phyloP scores from a whole-genome alignment of 441 rosid genomes.

The Erysimum cheiri region DNA sequence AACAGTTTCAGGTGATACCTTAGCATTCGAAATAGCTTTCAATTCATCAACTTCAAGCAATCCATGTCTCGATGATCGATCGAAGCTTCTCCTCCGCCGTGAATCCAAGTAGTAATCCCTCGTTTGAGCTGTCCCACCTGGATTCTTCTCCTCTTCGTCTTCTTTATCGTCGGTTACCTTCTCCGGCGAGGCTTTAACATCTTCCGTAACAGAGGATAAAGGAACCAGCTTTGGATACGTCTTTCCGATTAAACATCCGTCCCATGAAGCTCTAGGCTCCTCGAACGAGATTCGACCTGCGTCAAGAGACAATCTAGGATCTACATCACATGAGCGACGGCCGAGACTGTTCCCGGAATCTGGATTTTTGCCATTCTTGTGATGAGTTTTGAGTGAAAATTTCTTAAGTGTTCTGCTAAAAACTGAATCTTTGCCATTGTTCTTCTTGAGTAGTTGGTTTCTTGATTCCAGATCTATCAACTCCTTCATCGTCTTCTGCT shows the following conservation, averaged over 20 bases:
- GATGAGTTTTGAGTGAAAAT: conserved; percentile 49
- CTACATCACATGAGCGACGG: conserved; percentile 62
- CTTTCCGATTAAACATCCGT: conserved; percentile 64
- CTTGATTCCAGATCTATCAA: conserved; percentile 64
- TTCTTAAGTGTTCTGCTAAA: conserved; percentile 57
- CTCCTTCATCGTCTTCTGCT: conserved; percentile 64
- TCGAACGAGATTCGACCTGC: conserved; percentile 48
- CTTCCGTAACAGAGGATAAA: conserved; percentile 51
- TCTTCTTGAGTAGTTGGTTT: conserved; percentile 41
- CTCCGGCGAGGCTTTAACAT: conserved; percentile 44
- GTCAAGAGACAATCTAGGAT: conserved; percentile 57
- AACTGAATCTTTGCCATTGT: conserved; percentile 47
- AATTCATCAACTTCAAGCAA: conserved; percentile 86
- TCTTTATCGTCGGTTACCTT: conserved; percentile 38
- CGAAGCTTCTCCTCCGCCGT: conserved; percentile 84
- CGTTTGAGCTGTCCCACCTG: conserved; percentile 94
- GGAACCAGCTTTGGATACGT: conserved; percentile 48
- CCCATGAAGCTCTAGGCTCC: conserved; percentile 62
- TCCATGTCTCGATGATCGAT: conserved; percentile 83
- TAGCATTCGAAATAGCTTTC: conserved; percentile 67
- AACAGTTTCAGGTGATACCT: conserved; percentile 76
- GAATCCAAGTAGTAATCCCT: conserved; percentile 92
- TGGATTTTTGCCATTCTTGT: conserved; percentile 31
- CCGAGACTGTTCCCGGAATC: conserved; percentile 43
- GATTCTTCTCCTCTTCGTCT: conserved; percentile 67